Conservation (phyloP, 2,329 filamentous ascomycete genomes). For the Botrytis tulipae region DNA sequence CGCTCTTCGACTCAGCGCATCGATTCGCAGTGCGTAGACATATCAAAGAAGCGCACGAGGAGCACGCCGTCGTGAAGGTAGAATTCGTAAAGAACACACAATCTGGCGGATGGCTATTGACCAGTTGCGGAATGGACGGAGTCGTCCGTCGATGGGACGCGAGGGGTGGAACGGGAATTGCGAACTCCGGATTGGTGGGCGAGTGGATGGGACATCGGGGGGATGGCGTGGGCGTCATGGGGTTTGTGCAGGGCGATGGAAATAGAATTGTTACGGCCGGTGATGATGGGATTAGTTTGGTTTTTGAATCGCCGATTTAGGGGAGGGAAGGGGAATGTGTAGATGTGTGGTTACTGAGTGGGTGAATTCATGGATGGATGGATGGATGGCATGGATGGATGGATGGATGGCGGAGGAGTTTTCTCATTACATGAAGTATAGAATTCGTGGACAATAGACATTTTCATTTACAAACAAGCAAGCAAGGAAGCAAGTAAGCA, state of each 20-base stretch:
- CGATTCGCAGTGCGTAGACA: conserved; percentile 83
- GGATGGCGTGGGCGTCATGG: conserved; percentile 80
- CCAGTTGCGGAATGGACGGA: conserved; percentile 88
- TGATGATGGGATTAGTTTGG: conserved; percentile 72
- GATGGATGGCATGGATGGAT: too few species aligned
- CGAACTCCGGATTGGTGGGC: conserved; percentile 68
- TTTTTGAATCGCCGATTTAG: conserved; percentile 55
- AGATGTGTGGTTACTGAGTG: not conserved
- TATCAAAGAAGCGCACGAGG: conserved; percentile 79
- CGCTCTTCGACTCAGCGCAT: conserved; percentile 81
- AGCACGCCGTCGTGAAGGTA: conserved; percentile 88
- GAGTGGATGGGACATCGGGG: conserved; percentile 92
- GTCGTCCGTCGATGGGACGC: conserved; percentile 87
- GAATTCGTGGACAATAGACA: not conserved
- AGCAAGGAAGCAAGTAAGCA: not conserved
- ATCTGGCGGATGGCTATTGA: conserved; percentile 66
- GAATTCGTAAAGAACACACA: conserved; percentile 68
- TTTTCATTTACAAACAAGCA: not conserved
- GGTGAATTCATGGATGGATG: not conserved
- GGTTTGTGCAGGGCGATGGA: conserved; percentile 82
- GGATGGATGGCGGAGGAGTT: not conserved
- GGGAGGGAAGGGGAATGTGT: not conserved
- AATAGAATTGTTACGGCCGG: conserved; percentile 82
- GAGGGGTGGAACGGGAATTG: conserved; percentile 63
- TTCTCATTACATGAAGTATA: not conserved